Conservation (phyloP, 169 alveolate genomes). For the Theileria annulata region DNA sequence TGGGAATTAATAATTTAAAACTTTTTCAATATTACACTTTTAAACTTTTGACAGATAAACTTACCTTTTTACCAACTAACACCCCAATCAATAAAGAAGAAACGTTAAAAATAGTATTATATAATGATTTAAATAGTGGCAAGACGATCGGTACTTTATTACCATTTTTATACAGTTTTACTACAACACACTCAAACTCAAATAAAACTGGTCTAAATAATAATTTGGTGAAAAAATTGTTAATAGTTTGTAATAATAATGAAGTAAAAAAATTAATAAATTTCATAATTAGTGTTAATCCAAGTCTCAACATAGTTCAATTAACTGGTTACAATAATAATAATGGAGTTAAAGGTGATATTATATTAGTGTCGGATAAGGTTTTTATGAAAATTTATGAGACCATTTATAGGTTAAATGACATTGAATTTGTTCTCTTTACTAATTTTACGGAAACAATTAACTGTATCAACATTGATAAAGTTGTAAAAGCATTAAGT, state of each 20-base stretch:
- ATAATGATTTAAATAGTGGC: slow-evolving; percentile 44
- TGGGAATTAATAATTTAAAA: slow-evolving; percentile 32
- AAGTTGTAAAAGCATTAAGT: neutral
- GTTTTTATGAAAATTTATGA: no score
- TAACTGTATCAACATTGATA: neutral
- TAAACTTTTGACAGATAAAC: slow-evolving; percentile 23
- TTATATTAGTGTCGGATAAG: neutral
- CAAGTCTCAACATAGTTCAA: neutral
- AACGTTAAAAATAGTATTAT: slow-evolving; percentile 27
- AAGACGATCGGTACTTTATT: slow-evolving; percentile 48
- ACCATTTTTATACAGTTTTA: slow-evolving; percentile 41
- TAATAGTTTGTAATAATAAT: neutral
- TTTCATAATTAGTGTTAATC: slow-evolving; percentile 10
- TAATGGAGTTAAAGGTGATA: neutral
- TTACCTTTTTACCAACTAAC: neutral
- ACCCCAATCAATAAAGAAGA: neutral
- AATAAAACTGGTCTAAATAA: no score
- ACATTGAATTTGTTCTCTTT: neutral
- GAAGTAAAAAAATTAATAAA: neutral
- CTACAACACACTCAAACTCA: neutral
- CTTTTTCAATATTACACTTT: slow-evolving; percentile 54
- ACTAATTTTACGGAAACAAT: neutral
- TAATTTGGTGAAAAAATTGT: neutral
- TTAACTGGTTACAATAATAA: neutral
- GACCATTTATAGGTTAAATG: neutral